Base-by-base conservation (phyloP, 148 eudicot genomes). In the Rhododendron kiyosumense region DNA sequence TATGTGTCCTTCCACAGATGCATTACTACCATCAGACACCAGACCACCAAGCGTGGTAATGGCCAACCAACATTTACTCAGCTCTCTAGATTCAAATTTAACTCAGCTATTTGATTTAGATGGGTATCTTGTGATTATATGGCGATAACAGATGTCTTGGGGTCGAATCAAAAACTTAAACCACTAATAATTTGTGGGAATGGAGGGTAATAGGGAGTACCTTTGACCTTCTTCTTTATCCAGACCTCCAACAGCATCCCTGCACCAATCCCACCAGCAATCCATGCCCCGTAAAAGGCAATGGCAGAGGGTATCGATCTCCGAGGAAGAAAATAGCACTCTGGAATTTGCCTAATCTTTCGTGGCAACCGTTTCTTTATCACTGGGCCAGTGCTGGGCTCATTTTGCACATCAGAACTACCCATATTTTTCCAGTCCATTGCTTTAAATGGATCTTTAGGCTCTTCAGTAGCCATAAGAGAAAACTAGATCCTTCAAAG, bases 221-320 rank as follows among this genome's bases (percentile, higher is more conserved):
- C 95, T 91, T 93, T 91, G 28, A 93, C 91, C 88, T 94, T 94
- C 89, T 93, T 93, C 75, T 94, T 90, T 57, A 94, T 94, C 97
- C 95, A 94, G 78, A 89, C 85, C 82, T 92, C 96, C 61, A 85
- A 69, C 54, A 93, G 92, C 94, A 93, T 93, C 80, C 96, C 96
- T 49, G 96, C 94, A 81, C 96, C 96, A 87, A 94, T 78, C 85
- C 95, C 96, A 84, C 90, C 96, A 77, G 84, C 91, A 86, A 94
- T 93, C 85, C 88, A 92, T 1, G 93, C 90, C 46, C 96, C 96
- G 69, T 94, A 94, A 36, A 92, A 91, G 61, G 89, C 92, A 14
- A 90, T 89, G 81, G 93, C 92, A 14, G 88, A 81, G 75, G 94
- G 94, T 84, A 88, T 51, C 36, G 97, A 91, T 85, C 41, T 92